Evolutionary conservation across 2,329 filamentous ascomycete genomes (phyloP).

Genomic region (Colletotrichum musicola): DNA sequence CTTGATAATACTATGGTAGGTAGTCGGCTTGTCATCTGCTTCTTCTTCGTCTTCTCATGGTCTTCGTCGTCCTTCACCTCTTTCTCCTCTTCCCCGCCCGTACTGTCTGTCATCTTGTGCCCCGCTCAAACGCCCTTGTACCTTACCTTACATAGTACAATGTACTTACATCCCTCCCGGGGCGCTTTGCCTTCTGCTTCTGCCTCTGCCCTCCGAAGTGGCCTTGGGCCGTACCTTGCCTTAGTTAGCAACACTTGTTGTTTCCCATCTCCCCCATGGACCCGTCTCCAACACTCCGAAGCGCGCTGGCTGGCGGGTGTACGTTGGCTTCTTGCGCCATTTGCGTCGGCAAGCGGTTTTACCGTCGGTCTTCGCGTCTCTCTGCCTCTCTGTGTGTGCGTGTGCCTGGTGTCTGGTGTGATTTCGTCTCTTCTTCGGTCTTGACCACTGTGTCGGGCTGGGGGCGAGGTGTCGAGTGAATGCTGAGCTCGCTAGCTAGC

Average conservation of each 20-base stretch:
- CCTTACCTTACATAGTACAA: slow-evolving; percentile 4
- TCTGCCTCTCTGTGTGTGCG: background rate
- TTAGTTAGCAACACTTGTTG: slow-evolving; percentile 34
- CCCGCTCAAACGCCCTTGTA: slow-evolving; percentile 9
- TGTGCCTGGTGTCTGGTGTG: slow-evolving; percentile 2
- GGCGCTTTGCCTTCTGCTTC: background rate
- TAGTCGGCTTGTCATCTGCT: no score
- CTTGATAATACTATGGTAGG: no score
- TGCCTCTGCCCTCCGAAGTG: background rate
- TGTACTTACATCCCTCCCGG: no score
- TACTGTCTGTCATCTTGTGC: slow-evolving; percentile 8
- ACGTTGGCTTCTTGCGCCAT: slow-evolving; percentile 13
- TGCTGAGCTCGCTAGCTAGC: slow-evolving; percentile 25
- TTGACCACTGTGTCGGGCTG: slow-evolving; percentile 36
- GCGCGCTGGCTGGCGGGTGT: background rate
- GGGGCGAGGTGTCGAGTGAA: slow-evolving; percentile 24
- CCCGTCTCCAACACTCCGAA: no score
- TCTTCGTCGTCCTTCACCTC: background rate
- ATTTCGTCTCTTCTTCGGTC: slow-evolving; percentile 39
- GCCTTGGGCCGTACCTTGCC: slow-evolving; percentile 29
- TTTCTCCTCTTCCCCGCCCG: slow-evolving; percentile 9
- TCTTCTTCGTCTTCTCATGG: no score
- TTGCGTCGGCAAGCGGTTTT: slow-evolving; percentile 29
- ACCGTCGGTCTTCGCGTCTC: slow-evolving; percentile 29
- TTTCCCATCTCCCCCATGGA: slow-evolving; percentile 8